A percentile compares a stretch with the other conserved stretches of the same genome.
These are phyloP conservation scores for Guillardia theta DNA, from an alignment of 78 protist genomes.

Conservation along the genomic window DNA sequence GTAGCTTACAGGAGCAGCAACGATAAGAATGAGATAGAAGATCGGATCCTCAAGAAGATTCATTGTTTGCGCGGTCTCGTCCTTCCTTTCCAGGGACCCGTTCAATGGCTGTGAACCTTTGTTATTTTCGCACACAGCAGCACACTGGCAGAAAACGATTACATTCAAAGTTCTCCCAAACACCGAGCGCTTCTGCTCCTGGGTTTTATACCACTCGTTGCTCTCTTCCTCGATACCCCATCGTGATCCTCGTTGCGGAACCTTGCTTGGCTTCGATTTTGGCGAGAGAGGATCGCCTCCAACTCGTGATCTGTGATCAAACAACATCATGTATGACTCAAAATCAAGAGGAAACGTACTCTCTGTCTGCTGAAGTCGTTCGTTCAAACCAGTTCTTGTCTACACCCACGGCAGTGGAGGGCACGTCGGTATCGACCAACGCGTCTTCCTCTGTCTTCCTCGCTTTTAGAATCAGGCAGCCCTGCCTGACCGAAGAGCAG, in stretches of 20 bases:
- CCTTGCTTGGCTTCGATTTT: not conserved
- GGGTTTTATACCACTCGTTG: not conserved
- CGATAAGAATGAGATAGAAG: not conserved
- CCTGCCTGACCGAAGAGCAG: not conserved
- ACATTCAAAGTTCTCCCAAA: not conserved
- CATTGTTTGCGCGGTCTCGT: not conserved
- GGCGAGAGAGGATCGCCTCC: not conserved
- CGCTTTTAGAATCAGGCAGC: not conserved
- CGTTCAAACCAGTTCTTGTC: not conserved
- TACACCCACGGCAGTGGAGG: not conserved
- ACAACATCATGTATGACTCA: no score
- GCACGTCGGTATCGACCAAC: not conserved
- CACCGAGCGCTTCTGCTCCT: not conserved
- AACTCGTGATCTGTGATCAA: not conserved
- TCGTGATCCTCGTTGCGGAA: not conserved
- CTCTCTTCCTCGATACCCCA: not conserved
- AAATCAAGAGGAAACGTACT: no score
- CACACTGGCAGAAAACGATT: not conserved
- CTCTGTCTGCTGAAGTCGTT: not conserved
- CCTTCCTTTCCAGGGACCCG: not conserved
- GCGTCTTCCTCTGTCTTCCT: not conserved
- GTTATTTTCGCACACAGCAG: not conserved
- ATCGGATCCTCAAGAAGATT: not conserved
- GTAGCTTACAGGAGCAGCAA: not conserved
- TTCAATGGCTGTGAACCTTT: no score